Percentiles rank a stretch among this genome's conserved stretches.
phyloP scores from a whole-genome alignment of 2,329 filamentous ascomycete genomes.

The Fusarium multiceps region DNA sequence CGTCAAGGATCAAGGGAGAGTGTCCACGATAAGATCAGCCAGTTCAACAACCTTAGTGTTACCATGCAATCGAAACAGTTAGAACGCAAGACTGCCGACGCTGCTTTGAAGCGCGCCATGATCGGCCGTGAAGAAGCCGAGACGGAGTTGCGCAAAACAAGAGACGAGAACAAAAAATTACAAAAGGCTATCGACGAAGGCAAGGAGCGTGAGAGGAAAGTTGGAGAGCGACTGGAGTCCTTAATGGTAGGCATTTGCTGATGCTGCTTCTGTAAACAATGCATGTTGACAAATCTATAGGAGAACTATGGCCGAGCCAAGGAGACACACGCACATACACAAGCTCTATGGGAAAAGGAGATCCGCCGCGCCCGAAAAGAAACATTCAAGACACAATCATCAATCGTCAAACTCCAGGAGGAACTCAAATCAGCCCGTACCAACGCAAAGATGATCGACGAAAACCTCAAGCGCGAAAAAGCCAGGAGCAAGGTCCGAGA shows the following conservation, averaged over 20 bases:
- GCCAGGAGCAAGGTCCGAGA: slow-evolving; percentile 70
- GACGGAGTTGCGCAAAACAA: slow-evolving; percentile 71
- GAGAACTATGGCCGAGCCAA: slow-evolving; percentile 77
- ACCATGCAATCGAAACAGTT: slow-evolving; percentile 69
- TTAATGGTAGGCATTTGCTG: slow-evolving; percentile 68
- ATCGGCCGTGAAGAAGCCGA: slow-evolving; percentile 78
- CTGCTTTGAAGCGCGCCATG: slow-evolving; percentile 73
- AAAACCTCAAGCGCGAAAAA: slow-evolving; percentile 71
- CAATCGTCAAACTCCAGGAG: slow-evolving; percentile 77
- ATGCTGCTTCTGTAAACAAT: not conserved
- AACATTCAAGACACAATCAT: slow-evolving; percentile 78
- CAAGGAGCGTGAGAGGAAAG: slow-evolving; percentile 72
- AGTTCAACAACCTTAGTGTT: slow-evolving; percentile 76
- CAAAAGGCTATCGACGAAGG: slow-evolving; percentile 72
- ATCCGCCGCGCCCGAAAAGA: slow-evolving; percentile 76
- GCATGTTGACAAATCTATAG: slow-evolving; percentile 55
- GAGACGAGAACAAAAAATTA: slow-evolving; percentile 68
- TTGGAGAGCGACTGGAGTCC: slow-evolving; percentile 73
- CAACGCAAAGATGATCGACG: slow-evolving; percentile 66
- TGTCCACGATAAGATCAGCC: slow-evolving; percentile 75
- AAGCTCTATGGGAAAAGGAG: slow-evolving; percentile 79
- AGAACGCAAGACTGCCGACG: slow-evolving; percentile 73
- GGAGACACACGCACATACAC: slow-evolving; percentile 74
- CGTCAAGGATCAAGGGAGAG: slow-evolving; percentile 63
- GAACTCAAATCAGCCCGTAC: slow-evolving; percentile 73